These are phyloP conservation scores for Floccularia luteovirens DNA, from an alignment of 768 basidiomycete genomes.

Conservation along the genomic window DNA sequence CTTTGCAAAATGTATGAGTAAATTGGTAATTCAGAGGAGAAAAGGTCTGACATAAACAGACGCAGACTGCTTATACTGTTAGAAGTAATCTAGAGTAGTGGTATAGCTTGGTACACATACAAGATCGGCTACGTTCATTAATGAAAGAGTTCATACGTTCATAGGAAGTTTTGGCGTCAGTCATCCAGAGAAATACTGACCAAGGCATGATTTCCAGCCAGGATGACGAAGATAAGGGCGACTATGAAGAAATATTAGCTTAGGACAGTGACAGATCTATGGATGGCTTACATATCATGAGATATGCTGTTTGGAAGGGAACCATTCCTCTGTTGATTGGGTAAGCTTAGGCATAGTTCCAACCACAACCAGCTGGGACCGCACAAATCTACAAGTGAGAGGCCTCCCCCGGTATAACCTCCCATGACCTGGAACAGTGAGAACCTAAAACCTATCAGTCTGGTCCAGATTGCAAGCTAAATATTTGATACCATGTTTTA, in stretches of 20 bases:
- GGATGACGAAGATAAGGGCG: constrained; percentile 50
- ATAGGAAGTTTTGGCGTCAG: neutral
- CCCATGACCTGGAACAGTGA: constrained; percentile 35
- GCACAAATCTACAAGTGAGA: constrained; percentile 56
- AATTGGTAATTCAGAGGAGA: neutral
- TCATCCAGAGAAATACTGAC: constrained; percentile 27
- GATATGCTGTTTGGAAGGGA: constrained; percentile 59
- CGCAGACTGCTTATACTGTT: constrained; percentile 39
- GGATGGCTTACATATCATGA: constrained; percentile 42
- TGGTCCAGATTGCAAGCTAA: constrained; percentile 2
- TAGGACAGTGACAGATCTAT: neutral
- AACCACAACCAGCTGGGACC: constrained; percentile 6
- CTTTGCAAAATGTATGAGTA: constrained; percentile 21
- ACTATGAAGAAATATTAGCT: constrained; percentile 19
- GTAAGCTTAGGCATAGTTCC: constrained; percentile 1
- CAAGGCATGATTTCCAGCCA: constrained; percentile 74
- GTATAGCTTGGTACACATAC: constrained; percentile 25
- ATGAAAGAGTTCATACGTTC: no score
- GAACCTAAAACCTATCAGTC: constrained; percentile 22
- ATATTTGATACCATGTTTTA: constrained; percentile 44
- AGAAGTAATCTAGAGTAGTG: neutral
- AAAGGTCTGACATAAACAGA: constrained; percentile 42
- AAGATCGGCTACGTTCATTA: constrained; percentile 44
- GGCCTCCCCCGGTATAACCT: constrained; percentile 63
- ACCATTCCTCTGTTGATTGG: constrained; percentile 45